Conservation (phyloP, 805 yeast species). For the Tanozyma kutaoensis region DNA sequence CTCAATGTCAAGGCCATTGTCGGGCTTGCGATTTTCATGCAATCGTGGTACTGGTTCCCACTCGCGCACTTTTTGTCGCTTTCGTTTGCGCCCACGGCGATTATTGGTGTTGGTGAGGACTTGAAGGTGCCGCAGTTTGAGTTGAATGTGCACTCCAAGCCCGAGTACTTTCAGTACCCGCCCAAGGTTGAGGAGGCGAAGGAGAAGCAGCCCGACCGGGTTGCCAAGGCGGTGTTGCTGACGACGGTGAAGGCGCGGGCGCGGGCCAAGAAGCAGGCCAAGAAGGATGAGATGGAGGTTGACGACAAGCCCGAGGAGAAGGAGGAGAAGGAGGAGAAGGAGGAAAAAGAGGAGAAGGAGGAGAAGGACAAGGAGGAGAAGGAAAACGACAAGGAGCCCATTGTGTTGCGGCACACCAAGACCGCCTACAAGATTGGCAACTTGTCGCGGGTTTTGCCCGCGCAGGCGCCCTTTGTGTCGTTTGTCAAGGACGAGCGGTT, state of each 20-base stretch:
- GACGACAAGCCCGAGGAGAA: constrained; percentile 25
- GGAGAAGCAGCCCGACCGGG: constrained; percentile 75
- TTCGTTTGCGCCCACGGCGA: constrained; percentile 85
- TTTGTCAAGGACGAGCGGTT: constrained; percentile 66
- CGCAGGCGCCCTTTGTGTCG: constrained; percentile 72
- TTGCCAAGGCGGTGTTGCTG: constrained; percentile 86
- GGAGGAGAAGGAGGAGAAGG: constrained; percentile 1
- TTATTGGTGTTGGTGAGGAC: constrained; percentile 77
- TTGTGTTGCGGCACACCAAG: constrained; percentile 40
- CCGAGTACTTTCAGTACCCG: constrained; percentile 77
- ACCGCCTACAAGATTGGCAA: constrained; percentile 63
- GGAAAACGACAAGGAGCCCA: constrained; percentile 12
- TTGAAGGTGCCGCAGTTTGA: constrained; percentile 77
- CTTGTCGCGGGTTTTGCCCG: constrained; percentile 80
- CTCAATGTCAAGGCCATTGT: constrained; percentile 84
- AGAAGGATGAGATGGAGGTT: constrained; percentile 34
- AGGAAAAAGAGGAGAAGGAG: constrained; percentile 2
- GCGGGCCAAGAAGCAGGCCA: constrained; percentile 61
- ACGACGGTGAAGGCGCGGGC: constrained; percentile 92
- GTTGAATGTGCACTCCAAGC: constrained; percentile 68
- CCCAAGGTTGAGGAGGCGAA: constrained; percentile 72
- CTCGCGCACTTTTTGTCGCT: constrained; percentile 83
- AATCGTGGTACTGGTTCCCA: constrained; percentile 99
- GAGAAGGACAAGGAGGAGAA: constrained; percentile 6
- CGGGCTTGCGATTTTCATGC: constrained; percentile 80